Base-by-base conservation (phyloP, 768 basidiomycete species). In the Chalciporus sphaerocephalus region DNA sequence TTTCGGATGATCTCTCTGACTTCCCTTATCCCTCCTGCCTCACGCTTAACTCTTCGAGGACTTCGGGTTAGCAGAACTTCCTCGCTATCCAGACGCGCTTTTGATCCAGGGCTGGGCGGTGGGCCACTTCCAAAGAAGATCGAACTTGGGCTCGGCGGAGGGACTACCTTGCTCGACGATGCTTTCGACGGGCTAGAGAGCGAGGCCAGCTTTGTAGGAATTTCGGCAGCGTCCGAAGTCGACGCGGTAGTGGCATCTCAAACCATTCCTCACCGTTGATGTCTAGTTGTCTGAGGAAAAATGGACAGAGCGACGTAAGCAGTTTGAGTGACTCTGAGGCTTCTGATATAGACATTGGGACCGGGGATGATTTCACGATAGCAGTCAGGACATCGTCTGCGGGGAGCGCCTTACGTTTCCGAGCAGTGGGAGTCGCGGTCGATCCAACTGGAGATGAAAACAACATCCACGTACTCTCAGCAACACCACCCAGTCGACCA, bases 401-500 rank as follows among this genome's bases (percentile, higher is more conserved):
- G 13, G 84, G 87, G 41, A 90, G 68, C 20, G 83, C 78, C 34
- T 83, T 83, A 33, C 89, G 79, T 62, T 86, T 89, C 40, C 89
- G 78, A 21, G 70, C 61, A 3, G 78, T 72, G 15, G 83, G 75
- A 4, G 79, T 75, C 1, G 76, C 65, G 4, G 74, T 70, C 10
- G 78, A 65, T 6, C 76, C 74, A 6, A 67, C 62, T 3, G 86
- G 79, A 16, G 75, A 78, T 2, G 87, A 83, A 67, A 92, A 92
- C 32, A 88, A 66, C 90, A 91, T 90, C 87, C 89, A 92, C 15
- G 85, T 78, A 52, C 88, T 86, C 59, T 92, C 89, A n/a, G 90
- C 90, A 22, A 92, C 78, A 9, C 85, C 83, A 21, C 76, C 75
- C 6, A 92, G 74, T 16, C 90, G 80, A 40, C 89, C 89, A 7